Evolutionary conservation across 2,329 filamentous ascomycete genomes (phyloP).

Genomic region (Arthroderma uncinatum): DNA sequence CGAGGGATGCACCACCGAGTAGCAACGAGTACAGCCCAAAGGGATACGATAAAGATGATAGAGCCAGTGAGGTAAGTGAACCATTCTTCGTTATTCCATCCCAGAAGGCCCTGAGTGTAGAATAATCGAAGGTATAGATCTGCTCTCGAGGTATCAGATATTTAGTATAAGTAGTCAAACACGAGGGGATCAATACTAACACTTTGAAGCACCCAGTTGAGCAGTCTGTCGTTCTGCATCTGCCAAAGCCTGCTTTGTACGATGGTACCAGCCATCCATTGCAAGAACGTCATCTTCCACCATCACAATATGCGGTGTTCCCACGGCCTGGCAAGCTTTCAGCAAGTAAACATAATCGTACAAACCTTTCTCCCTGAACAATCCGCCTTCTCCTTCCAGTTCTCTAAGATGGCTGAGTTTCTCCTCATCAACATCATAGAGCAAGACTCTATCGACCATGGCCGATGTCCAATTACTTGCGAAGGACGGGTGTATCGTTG

Average conservation of each 20-base stretch:
- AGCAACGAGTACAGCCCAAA: constrained; percentile 2
- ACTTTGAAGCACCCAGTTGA: constrained; percentile 19
- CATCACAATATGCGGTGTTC: constrained; percentile 34
- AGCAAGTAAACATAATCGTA: constrained; percentile 37
- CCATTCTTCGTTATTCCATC: constrained; percentile 11
- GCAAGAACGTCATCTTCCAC: constrained; percentile 40
- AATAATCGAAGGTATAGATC: constrained; percentile 10
- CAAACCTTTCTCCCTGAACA: constrained; percentile 30
- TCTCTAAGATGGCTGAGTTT: constrained; percentile 26
- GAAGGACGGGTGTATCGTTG: constrained; percentile 32
- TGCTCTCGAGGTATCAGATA: neutral
- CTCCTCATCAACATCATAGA: constrained; percentile 28
- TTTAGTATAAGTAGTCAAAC: neutral
- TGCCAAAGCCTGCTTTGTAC: constrained; percentile 28
- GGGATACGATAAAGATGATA: neutral
- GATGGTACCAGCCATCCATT: constrained; percentile 39
- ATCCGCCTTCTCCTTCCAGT: constrained; percentile 24
- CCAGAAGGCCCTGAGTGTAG: constrained; percentile 8
- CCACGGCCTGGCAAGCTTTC: constrained; percentile 29
- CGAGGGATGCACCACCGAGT: constrained; percentile 6
- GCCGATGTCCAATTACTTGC: constrained; percentile 32
- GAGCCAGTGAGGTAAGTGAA: constrained; percentile 8
- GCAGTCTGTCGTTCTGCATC: constrained; percentile 24
- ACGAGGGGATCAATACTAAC: constrained; percentile 11
- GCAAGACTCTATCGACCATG: constrained; percentile 32